phyloP scores from a whole-genome alignment of 331 rosid genomes.

The Ulmus americana region DNA sequence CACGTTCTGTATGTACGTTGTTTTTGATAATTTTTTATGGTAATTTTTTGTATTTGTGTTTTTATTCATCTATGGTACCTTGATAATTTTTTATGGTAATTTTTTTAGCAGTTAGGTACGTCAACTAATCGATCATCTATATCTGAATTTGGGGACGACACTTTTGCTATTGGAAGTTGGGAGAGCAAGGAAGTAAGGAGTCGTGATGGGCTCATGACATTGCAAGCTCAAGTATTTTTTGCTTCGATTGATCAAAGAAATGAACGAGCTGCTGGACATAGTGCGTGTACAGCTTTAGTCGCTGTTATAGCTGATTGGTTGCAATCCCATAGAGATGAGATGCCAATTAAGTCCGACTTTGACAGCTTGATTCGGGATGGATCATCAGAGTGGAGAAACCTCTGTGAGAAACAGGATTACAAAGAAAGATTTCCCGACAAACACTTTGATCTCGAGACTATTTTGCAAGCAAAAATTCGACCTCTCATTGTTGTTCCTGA shows the following conservation, averaged over 20 bases:
- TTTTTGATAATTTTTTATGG: background rate
- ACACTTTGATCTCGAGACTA: slow-evolving; percentile 32
- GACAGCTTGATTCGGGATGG: slow-evolving; percentile 34
- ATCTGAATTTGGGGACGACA: slow-evolving; percentile 30
- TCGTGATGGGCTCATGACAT: slow-evolving; percentile 24
- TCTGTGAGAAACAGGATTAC: slow-evolving; percentile 24
- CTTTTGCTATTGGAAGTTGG: slow-evolving; percentile 30
- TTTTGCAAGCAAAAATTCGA: slow-evolving; percentile 25
- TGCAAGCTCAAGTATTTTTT: slow-evolving; percentile 27
- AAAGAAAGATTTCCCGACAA: slow-evolving; percentile 26
- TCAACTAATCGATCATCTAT: slow-evolving; percentile 13
- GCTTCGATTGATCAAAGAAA: slow-evolving; percentile 35
- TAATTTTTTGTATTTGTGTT: background rate
- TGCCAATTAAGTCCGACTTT: slow-evolving; percentile 30
- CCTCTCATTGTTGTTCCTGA: slow-evolving; percentile 23
- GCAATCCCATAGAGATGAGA: slow-evolving; percentile 25
- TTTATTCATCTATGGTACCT: background rate
- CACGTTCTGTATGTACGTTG: background rate
- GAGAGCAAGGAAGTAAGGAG: slow-evolving; percentile 27
- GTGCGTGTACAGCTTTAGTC: slow-evolving; percentile 33
- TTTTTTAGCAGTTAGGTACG: slow-evolving; percentile 17
- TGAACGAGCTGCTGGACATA: slow-evolving; percentile 31
- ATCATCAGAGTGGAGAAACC: slow-evolving; percentile 32
- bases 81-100: background rate
- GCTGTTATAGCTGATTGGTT: slow-evolving; percentile 33